phyloP scores from a whole-genome alignment of 768 basidiomycete species.

The Russula lepida region DNA sequence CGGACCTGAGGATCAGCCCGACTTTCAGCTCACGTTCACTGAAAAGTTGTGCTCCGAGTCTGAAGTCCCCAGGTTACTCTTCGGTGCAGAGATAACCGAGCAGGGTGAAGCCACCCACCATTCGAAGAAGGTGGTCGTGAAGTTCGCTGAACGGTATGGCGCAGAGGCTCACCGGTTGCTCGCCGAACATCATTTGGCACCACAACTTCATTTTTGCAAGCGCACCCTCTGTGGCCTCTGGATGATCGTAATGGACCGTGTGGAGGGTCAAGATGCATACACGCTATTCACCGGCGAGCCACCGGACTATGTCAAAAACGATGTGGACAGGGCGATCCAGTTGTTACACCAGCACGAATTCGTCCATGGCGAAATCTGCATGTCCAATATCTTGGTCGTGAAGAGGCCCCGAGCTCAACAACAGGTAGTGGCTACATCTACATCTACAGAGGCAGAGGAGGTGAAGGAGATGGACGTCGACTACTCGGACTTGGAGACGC shows the following conservation, averaged over 20 bases:
- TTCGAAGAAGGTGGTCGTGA: neutral
- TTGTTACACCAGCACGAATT: neutral
- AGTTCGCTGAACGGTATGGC: neutral
- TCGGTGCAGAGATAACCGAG: neutral
- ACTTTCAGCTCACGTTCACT: neutral
- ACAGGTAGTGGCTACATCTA: neutral
- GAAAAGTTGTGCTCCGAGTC: neutral
- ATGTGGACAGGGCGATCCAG: neutral
- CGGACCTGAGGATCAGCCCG: neutral
- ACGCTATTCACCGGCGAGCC: neutral
- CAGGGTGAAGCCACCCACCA: neutral
- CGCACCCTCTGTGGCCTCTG: neutral
- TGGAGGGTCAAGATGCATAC: neutral
- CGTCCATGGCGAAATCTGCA: neutral
- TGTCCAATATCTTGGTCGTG: neutral
- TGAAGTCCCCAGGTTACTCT: neutral
- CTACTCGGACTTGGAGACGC: neutral
- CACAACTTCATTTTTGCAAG: neutral
- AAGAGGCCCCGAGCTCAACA: neutral
- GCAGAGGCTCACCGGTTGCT: neutral
- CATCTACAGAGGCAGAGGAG: neutral
- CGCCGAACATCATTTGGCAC: neutral
- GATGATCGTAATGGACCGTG: neutral
- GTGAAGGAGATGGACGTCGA: neutral
- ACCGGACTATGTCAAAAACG: neutral